These are phyloP conservation scores for Yarrowia sp. DNA, from an alignment of 805 yeast species.

Conservation along the genomic window DNA sequence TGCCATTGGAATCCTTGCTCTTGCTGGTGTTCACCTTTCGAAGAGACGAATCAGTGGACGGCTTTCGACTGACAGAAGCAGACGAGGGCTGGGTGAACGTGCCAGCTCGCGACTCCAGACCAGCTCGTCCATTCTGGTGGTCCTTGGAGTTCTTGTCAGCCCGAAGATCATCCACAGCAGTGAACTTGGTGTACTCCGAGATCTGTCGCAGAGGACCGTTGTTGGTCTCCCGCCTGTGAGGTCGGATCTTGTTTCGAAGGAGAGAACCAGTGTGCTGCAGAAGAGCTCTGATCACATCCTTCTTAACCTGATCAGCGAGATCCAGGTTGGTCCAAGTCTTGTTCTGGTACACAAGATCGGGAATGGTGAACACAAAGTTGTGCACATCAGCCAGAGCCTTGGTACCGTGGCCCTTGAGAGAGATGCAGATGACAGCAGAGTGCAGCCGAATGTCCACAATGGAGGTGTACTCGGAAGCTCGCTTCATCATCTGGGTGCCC, in stretches of 20 bases:
- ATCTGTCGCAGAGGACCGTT: slow-evolving; percentile 48
- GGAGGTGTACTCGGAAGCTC: slow-evolving; percentile 78
- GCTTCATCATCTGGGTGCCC: slow-evolving; percentile 67
- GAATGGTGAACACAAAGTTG: slow-evolving; percentile 70
- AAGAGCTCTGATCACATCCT: slow-evolving; percentile 54
- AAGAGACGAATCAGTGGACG: slow-evolving; percentile 24
- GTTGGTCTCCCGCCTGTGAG: slow-evolving; percentile 43
- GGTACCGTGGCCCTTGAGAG: slow-evolving; percentile 78
- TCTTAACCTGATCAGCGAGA: slow-evolving; percentile 65
- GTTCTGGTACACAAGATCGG: slow-evolving; percentile 63
- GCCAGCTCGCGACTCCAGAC: slow-evolving; percentile 19
- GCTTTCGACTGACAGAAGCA: slow-evolving; percentile 38
- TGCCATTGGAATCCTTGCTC: slow-evolving; percentile 18
- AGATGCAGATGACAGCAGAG: slow-evolving; percentile 64
- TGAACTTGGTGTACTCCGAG: slow-evolving; percentile 50
- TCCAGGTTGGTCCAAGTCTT: slow-evolving; percentile 79
- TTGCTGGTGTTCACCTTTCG: neutral
- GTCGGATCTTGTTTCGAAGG: slow-evolving; percentile 73
- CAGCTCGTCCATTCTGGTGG: slow-evolving; percentile 19
- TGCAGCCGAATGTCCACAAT: slow-evolving; percentile 64
- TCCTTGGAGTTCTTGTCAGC: slow-evolving; percentile 7
- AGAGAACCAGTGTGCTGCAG: slow-evolving; percentile 71
- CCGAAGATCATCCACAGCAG: slow-evolving; percentile 45
- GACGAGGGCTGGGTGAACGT: slow-evolving; percentile 39
- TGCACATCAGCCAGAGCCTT: slow-evolving; percentile 77